Evolutionary conservation across 2,329 filamentous ascomycete species (phyloP).

Genomic region (Chaetomiaceae sp.): DNA sequence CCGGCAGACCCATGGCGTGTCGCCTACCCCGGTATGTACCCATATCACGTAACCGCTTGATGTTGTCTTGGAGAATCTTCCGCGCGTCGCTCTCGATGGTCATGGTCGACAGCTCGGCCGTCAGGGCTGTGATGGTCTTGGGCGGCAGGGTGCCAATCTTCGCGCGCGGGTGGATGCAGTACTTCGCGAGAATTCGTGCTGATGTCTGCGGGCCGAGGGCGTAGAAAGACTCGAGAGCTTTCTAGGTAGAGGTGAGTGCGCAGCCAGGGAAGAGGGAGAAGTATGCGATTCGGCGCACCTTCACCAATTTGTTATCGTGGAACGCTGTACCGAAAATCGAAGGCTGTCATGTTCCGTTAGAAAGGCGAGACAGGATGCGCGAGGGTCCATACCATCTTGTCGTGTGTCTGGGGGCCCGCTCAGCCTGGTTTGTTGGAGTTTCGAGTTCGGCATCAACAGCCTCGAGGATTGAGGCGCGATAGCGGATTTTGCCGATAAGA

Average conservation of each 20-base stretch:
- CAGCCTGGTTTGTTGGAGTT: too few relatives aligned
- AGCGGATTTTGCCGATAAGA: slow-evolving; percentile 19
- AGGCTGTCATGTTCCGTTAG: too few relatives aligned
- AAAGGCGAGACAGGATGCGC: too few relatives aligned
- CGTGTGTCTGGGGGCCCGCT: too few relatives aligned
- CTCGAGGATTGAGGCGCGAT: too few relatives aligned
- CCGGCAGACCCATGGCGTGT: slow-evolving; percentile 89
- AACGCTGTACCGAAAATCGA: slow-evolving; percentile 85
- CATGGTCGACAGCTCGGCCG: slow-evolving; percentile 82
- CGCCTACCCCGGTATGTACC: slow-evolving; percentile 82
- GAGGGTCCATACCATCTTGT: slow-evolving; percentile 25
- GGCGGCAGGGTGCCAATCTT: slow-evolving; percentile 70
- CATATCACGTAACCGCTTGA: slow-evolving; percentile 81
- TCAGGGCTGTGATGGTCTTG: slow-evolving; percentile 75
- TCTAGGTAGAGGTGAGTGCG: slow-evolving; percentile 38
- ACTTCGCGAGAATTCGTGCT: slow-evolving; percentile 75
- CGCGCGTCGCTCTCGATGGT: slow-evolving; percentile 88
- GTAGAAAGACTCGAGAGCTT: slow-evolving; percentile 80
- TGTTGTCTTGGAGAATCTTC: slow-evolving; percentile 76
- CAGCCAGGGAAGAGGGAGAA: slow-evolving; percentile 3
- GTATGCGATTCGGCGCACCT: slow-evolving; percentile 49
- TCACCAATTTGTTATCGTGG: slow-evolving; percentile 74
- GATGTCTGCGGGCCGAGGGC: slow-evolving; percentile 70
- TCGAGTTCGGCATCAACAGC: too few relatives aligned
- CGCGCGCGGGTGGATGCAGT: slow-evolving; percentile 79